Base-by-base conservation (phyloP, 1,284 basidiomycete genomes). In the Fomitiporia mediterranea region DNA sequence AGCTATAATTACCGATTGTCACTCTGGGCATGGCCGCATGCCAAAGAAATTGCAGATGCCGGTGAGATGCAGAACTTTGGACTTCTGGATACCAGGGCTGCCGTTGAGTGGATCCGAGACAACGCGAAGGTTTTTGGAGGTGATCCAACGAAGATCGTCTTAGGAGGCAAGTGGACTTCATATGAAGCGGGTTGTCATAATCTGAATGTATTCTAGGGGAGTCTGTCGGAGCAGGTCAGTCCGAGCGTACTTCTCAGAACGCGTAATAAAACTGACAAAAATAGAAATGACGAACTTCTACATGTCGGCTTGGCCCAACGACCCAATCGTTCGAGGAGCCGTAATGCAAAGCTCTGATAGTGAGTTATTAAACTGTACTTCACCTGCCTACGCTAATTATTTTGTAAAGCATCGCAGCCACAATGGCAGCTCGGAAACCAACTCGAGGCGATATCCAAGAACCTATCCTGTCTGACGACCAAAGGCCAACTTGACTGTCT, bases 1-100 rank as follows among this genome's bases (percentile, higher is more conserved):
- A 74, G 73, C 63, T 74, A 70, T 64, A 75, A 75, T 58, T 76
- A 76, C 57, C 69, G 74, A 15, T 66, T 76, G 2, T 72, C 73
- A 2, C 64, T 75, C 1, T 74, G 69, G 51, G 74, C 69, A 11
- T 76, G 69, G 58, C 74, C 74, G 4, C 72, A 74, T 59, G 67
- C 74, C 17, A 61, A 68, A 7, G 74, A 76, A 59, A 68, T 74
- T 19, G 69, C 69, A 1, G 65, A 68, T 46, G 62, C 66, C 15
- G 67, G 69, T 1, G 62, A 70, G 59, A 73, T 74, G 2, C 74
- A 74, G 60, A 77, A 77, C 59, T 67, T 75, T 37, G 74, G 74
- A 5, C 61, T 76, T 5, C 65, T 74, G 4, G 75, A 77, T 55
- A 72, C 69, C 6, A 67, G 72, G 30, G 72, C 72, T 42, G 75